Base-by-base conservation (phyloP, 352 stramenopile species). In the Globisporangium abappressorium region DNA sequence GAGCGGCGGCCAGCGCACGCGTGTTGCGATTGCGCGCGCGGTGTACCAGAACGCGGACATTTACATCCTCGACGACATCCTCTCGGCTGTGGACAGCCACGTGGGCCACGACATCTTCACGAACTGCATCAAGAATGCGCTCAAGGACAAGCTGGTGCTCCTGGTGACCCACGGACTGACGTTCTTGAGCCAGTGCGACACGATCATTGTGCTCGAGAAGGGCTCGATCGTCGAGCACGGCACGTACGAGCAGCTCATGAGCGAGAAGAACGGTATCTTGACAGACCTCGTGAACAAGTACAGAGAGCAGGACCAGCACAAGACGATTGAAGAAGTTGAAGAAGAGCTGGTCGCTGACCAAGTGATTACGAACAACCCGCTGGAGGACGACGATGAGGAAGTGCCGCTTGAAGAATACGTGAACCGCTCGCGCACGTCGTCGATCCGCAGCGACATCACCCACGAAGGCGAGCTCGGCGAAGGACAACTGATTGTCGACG, bases 51-150 rank as follows among this genome's bases (percentile, higher is more conserved):
- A 97, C 59, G 85, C 93, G 2, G 96, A 99, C 65, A 88, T 99
- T 51, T 98, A 98, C 75, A 66, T 99, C 18, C 77, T 99, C 22
- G 98, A 99, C 70, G 97, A 99, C 71, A 90, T 97, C 38, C 75
- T 99, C 18, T 94, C 88, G 26, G 97, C 97, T 6, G 97, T 99
- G 0, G 97, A 99, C 79, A 97, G 91, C 56, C 95, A 99, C 72
- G 97, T 99, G 6, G 97, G 90, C 14, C 87, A 87, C 64, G 90
- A 98, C 69, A 89, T 99, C 33, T 99, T 99, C 69, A 74, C 89
- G 8, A 71, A 99, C 55, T 98, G 94, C 68, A 97, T 99, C 70
- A 85, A 89, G 69, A 77, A 78, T 47, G 77, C 96, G 22, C 74
- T 91, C 22, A 77, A 92, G 71, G 75, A 86, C 70, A 94, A 94